Evolutionary conservation across 768 basidiomycete genomes (phyloP).

Genomic region (Daedalea quercina): DNA sequence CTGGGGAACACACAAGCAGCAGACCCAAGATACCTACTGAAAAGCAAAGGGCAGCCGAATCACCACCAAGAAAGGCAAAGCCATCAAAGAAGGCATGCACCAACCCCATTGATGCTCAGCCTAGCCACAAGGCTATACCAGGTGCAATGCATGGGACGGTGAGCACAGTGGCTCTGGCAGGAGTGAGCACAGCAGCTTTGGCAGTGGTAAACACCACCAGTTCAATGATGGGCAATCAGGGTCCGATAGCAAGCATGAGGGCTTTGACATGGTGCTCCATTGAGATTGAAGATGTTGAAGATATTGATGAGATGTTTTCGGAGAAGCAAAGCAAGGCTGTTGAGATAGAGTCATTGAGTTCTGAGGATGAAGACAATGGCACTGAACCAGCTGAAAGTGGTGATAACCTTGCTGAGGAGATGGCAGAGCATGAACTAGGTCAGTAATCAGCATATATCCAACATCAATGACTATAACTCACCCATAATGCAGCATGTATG

Average conservation of each 20-base stretch:
- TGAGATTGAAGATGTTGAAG: neutral
- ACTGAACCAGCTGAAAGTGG: neutral
- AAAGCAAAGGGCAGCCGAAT: neutral
- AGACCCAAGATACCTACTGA: neutral
- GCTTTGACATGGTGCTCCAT: neutral
- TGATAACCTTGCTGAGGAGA: conserved; percentile 1
- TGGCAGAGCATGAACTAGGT: conserved; percentile 4
- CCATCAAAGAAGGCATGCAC: too few species aligned
- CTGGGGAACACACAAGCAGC: too few species aligned
- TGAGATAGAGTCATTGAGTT: neutral
- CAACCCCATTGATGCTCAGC: too few species aligned
- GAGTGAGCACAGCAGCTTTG: too few species aligned
- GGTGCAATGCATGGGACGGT: too few species aligned
- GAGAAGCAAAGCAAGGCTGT: neutral
- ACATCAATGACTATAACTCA: conserved; percentile 2
- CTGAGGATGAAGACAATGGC: neutral
- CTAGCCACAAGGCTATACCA: too few species aligned
- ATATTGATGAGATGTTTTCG: neutral
- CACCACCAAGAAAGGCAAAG: neutral
- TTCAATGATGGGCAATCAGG: too few species aligned
- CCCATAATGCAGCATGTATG: conserved; percentile 1
- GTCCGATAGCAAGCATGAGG: too few species aligned
- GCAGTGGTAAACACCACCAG: too few species aligned
- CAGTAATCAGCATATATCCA: neutral
- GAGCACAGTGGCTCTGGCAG: too few species aligned